These are phyloP conservation scores for Castanea sativa DNA, from an alignment of 306 rosid genomes.

Conservation along the genomic window DNA sequence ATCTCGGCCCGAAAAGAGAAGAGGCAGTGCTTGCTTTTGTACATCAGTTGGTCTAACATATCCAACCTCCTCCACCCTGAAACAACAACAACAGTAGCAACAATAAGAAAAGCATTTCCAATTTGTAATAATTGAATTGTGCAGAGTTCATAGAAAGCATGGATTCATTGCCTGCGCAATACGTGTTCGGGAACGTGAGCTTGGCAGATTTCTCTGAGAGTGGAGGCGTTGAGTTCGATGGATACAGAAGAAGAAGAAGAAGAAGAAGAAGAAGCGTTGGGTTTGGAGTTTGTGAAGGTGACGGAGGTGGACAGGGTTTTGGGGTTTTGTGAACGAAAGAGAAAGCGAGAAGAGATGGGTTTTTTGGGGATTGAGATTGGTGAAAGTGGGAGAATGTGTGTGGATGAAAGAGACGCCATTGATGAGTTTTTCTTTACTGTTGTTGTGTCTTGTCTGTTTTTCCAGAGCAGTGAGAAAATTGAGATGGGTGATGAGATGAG, in stretches of 20 bases:
- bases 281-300: conserved; percentile 13
- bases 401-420: conserved; percentile 36
- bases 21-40: conserved; percentile 69
- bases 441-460: too few relatives aligned
- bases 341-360: conserved; percentile 1
- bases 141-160: not conserved
- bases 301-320: not conserved
- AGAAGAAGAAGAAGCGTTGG: conserved; percentile 32
- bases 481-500: not conserved
- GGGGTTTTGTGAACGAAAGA: conserved; percentile 24
- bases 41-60: conserved; percentile 66
- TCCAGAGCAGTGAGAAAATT: not conserved
- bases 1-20: conserved; percentile 66
- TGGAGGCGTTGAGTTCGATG: conserved; percentile 22
- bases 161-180: conserved; percentile 40
- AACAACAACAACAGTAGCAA: not conserved
- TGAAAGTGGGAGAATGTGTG: conserved; percentile 27
- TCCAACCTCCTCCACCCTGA: conserved; percentile 83
- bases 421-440: not conserved
- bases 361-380: conserved; percentile 1
- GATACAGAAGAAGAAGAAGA: conserved; percentile 32
- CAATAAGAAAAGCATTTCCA: not conserved
- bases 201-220: conserved; percentile 58
- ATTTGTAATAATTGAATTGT: not conserved
- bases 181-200: conserved; percentile 57